Base-by-base conservation (phyloP, 2,329 filamentous ascomycete genomes). In the Trichophyton benhamiae region DNA sequence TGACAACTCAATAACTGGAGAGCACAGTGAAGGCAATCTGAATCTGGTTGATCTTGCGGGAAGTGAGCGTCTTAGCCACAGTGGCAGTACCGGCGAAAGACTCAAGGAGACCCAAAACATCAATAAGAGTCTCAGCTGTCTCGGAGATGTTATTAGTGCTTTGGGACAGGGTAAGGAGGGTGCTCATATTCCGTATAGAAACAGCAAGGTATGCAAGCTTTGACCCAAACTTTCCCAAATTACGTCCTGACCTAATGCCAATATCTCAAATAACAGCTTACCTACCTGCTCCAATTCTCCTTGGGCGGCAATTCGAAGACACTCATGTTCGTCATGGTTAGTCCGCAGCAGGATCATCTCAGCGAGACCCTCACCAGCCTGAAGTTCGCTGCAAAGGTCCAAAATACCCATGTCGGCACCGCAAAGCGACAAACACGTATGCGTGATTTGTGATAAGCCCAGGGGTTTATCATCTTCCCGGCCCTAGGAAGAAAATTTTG, bases 301-400 rank as follows among this genome's bases (percentile, higher is more conserved):
- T 79, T 99, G 6, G 92, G 94, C 3, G 94, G 94, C 15, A 96
- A 96, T 74, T 94, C 88, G 67, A 95, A 96, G 77, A 99, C 94
- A 0, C 86, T 99, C 68, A 99, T 99, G 94, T 96, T 99, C 73
- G 90, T 97, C 72, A 97, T 97, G 91, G 88, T 96, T 61, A 94
- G 88, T 67, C 94, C 94, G 38, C 78, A 97, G 63, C 89, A 95
- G 77, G 88, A 86, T 4, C 94, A 97, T 77, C 79, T 96, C 66
- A 88, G 87, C 69, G 94, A 99, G 79, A 96, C 91, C 2, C 79
- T 96, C 72, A 96, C 91, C 52, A 96, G 91, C 79, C 80, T 99
- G 74, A 87, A 94, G 70, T 99, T 99, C 75, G 94, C 94, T 15
- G 95, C 89, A 38, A 97, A 96, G 82, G 91, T 91, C 60, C 70